Evolutionary conservation across 768 basidiomycete species (phyloP).

Genomic region (Cystofilobasidium capitatum): DNA sequence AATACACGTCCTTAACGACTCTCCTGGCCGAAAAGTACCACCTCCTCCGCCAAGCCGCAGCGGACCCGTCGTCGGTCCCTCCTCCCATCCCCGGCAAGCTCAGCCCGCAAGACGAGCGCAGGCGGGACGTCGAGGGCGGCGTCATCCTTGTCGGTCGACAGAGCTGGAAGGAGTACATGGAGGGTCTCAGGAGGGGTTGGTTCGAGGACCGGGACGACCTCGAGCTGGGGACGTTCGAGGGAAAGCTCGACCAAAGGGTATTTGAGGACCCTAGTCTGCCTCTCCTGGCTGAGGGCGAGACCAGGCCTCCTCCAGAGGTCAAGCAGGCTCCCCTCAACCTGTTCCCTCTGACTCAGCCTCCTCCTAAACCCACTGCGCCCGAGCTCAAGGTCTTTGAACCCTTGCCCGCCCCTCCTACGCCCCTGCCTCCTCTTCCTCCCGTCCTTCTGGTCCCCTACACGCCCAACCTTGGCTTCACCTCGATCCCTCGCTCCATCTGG

Average conservation of each 20-base stretch:
- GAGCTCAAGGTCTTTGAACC: not conserved
- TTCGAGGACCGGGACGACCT: conserved; percentile 55
- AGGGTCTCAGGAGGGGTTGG: conserved; percentile 77
- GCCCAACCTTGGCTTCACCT: conserved; percentile 24
- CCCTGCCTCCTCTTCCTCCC: conserved; percentile 23
- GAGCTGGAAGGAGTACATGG: conserved; percentile 89
- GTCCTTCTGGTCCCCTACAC: conserved; percentile 22
- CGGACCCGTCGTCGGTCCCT: conserved; percentile 40
- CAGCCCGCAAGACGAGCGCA: conserved; percentile 48
- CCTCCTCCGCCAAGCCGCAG: conserved; percentile 58
- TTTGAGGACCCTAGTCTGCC: conserved; percentile 58
- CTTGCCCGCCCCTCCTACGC: not conserved
- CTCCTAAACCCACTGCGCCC: not conserved
- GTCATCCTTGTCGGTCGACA: conserved; percentile 75
- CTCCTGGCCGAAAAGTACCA: conserved; percentile 65
- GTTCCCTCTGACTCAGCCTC: conserved; percentile 16
- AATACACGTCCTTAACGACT: conserved; percentile 74
- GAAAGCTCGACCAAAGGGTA: conserved; percentile 56
- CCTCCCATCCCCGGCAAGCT: conserved; percentile 38
- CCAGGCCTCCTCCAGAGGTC: not conserved
- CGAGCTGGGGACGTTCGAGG: conserved; percentile 48
- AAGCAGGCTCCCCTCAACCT: not conserved
- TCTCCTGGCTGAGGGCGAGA: conserved; percentile 31
- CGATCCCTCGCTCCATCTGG: conserved; percentile 27
- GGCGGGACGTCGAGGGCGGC: conserved; percentile 68